Percentiles rank a stretch among this genome's conserved stretches.
These are phyloP conservation scores for Brassica carinata DNA, from an alignment of 345 rosid genomes.

Conservation along the genomic window DNA sequence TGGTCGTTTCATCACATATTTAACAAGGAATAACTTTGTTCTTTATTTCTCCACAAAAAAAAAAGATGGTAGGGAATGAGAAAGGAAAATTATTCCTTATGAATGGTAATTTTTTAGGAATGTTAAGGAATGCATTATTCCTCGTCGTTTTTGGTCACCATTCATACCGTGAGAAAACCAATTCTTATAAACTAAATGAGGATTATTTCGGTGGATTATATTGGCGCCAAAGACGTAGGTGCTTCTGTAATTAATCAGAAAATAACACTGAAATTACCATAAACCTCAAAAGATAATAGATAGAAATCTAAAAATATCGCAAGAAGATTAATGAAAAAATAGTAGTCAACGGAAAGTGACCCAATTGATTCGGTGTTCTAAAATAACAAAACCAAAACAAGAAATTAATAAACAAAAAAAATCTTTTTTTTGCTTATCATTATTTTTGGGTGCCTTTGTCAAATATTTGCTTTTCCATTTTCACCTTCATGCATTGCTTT, in stretches of 20 bases:
- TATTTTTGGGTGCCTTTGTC: conserved; percentile 21
- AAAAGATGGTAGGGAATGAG: no score
- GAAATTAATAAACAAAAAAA: conserved; percentile 9
- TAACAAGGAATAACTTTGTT: no score
- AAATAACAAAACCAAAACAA: conserved; percentile 37
- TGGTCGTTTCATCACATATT: no score
- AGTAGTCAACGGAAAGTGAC: conserved; percentile 33
- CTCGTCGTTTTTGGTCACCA: no score
- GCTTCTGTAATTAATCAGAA: not conserved
- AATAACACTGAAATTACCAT: not conserved
- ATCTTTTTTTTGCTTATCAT: conserved; percentile 13
- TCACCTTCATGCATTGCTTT: conserved; percentile 37
- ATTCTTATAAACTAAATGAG: no score
- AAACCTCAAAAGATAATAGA: conserved; percentile 3
- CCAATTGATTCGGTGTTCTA: conserved; percentile 37
- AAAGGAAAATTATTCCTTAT: no score
- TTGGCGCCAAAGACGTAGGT: no score
- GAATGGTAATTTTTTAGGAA: no score
- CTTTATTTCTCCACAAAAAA: no score
- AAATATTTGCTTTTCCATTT: conserved; percentile 25
- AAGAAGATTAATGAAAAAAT: conserved; percentile 25
- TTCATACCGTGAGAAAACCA: no score
- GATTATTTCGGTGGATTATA: no score
- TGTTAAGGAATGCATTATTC: no score
- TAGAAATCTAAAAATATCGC: conserved; percentile 25